Conservation (phyloP, 129 eudicot species). For the Heracleum sosnowskyi region DNA sequence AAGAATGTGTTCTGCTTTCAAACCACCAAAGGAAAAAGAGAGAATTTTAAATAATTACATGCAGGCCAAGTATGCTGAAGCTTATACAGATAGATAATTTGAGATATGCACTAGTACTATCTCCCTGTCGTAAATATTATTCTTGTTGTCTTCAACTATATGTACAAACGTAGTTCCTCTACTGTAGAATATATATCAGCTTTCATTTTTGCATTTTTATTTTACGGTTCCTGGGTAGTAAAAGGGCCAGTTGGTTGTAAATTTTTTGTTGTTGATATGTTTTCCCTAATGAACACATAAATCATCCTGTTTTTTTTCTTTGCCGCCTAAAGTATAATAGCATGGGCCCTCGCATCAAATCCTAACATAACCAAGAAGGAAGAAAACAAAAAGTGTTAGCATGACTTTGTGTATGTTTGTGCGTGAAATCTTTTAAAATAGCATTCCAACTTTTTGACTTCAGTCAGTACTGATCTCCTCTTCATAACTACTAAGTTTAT, state of each 20-base stretch:
- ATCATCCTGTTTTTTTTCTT: background rate
- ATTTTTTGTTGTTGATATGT: background rate
- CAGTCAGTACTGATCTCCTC: background rate
- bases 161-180: background rate
- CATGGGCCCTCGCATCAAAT: background rate
- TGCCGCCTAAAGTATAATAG: background rate
- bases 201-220: background rate
- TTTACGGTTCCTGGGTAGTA: background rate
- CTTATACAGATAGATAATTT: background rate
- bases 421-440: background rate
- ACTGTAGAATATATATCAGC: background rate
- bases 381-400: background rate
- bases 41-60: background rate
- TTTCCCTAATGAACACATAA: background rate
- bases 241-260: background rate
- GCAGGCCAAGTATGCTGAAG: background rate
- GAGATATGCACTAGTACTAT: background rate
- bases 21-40: background rate
- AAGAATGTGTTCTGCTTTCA: background rate
- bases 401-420: background rate
- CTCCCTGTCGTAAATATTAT: background rate
- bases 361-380: background rate
- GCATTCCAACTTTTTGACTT: no score
- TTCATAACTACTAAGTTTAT: background rate
- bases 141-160: background rate